phyloP scores from a whole-genome alignment of 192 early-diverging fungal species.

The Podila clonocystis region DNA sequence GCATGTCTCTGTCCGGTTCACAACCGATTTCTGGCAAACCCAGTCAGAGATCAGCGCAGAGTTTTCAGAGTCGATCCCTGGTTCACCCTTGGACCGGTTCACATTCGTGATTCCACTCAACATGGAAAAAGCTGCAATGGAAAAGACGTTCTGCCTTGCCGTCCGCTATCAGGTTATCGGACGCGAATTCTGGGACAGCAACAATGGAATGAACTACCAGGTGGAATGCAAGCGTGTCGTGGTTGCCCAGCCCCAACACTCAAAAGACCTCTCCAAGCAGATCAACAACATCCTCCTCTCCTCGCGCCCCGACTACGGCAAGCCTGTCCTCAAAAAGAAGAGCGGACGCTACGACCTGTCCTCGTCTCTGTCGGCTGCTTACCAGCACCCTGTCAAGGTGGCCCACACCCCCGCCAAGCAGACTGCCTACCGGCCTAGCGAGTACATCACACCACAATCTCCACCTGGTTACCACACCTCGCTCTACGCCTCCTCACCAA shows the following conservation, averaged over 20 bases:
- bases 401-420: slow-evolving; percentile 1
- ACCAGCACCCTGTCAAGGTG: background rate
- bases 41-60: slow-evolving; percentile 70
- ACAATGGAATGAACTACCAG: slow-evolving; percentile 86
- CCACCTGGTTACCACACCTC: slow-evolving; percentile 41
- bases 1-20: slow-evolving; percentile 79
- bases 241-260: slow-evolving; percentile 1
- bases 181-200: slow-evolving; percentile 94
- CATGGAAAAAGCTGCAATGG: slow-evolving; percentile 47
- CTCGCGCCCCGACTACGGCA: slow-evolving; percentile 13
- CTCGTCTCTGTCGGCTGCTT: slow-evolving; percentile 26
- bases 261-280: slow-evolving; percentile 22
- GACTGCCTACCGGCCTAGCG: slow-evolving; percentile 46
- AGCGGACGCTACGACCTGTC: slow-evolving; percentile 26
- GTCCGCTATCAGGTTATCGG: slow-evolving; percentile 77
- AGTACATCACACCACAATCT: slow-evolving; percentile 44
- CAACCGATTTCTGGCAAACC: slow-evolving; percentile 85
- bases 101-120: slow-evolving; percentile 66
- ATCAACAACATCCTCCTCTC: slow-evolving; percentile 28
- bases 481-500: slow-evolving; percentile 47
- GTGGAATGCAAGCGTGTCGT: slow-evolving; percentile 57
- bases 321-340: slow-evolving; percentile 28
- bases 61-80: slow-evolving; percentile 67
- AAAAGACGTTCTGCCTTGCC: slow-evolving; percentile 67
- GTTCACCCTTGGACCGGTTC: slow-evolving; percentile 77